A percentile compares a stretch with the other conserved stretches of the same genome.
Conservation (phyloP, 169 alveolate genomes). For the Eimeria maxima region DNA sequence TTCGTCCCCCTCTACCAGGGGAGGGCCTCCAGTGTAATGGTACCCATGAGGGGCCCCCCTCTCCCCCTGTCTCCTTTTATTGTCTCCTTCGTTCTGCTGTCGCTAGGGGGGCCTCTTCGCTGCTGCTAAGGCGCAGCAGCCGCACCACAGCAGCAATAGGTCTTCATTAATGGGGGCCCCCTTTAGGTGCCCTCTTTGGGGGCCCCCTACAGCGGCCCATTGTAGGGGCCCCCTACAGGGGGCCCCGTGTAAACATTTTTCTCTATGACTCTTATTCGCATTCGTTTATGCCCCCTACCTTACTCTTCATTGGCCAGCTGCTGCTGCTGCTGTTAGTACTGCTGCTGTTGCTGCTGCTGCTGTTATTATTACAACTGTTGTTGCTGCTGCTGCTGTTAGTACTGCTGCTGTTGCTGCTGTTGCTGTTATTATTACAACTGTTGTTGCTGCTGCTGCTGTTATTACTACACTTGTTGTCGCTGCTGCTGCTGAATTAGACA, state of each 20-base stretch:
- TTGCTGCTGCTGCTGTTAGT: background rate
- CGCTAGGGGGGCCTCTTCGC: background rate
- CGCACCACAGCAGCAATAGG: background rate
- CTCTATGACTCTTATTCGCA: background rate
- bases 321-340: background rate
- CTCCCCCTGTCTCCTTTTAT: background rate
- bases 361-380: background rate
- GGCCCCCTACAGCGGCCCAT: no score
- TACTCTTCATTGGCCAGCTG: background rate
- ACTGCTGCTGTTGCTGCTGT: background rate
- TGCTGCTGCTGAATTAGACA: no score
- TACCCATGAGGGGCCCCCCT: background rate
- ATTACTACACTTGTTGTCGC: no score
- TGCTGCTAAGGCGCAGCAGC: constrained; percentile 9
- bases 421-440: background rate
- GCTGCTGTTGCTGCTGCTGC: background rate
- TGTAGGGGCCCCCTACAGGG: background rate
- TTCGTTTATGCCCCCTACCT: background rate
- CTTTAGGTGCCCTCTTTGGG: background rate
- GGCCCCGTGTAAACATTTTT: background rate
- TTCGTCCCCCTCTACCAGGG: background rate
- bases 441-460: no score
- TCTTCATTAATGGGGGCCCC: background rate
- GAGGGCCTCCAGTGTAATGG: background rate
- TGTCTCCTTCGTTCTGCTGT: background rate